Base-by-base conservation (phyloP, 129 eudicot genomes). In the Ambrosia artemisiifolia region DNA sequence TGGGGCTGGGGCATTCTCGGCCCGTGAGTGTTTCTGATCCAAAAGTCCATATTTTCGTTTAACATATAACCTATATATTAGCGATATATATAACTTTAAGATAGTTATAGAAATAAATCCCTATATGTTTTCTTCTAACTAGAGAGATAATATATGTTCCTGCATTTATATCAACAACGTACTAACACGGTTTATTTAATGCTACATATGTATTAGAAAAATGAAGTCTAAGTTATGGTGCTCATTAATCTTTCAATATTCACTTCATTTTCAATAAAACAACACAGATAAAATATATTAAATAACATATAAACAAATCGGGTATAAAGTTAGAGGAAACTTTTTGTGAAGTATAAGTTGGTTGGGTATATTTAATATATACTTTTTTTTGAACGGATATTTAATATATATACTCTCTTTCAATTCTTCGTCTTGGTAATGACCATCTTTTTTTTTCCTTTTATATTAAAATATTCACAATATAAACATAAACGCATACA, bases 271-370 rank as follows among this genome's bases (percentile, higher is more conserved):
- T 16, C 56, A 20, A 65, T 32, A 30, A 67, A 14, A 13, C 12
- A 11, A 44, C 13, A 35, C 40, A 35, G 4, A 35, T 35, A 35
- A 35, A 11, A 4, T 18, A 1, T 30, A 42, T 10, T 18, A 66
- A 17, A 3, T 0, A 2, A 10, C 0, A 10, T n/a, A 20, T 55
- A 47, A 19, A 66, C 48, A 53, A 38, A 54, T 9, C 16, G 60
- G 73, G 79, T 24, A 24, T 24, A 75, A 75, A 14, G 20, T 38
- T 65, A 28, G 7, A 65, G 13, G 43, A 40, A 6, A 53, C 73
- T 75, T 75, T 75, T 24, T 55, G 35, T 20, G 56, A 3, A 13
- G 40, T 66, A n/a, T 32, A 75, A 66, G 67, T 11, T 55, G 67
- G 47, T 65, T 75, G 73, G 67, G 42, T 18, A 28, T 2, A 35